These are phyloP conservation scores for Boletus reticuloceps DNA, from an alignment of 768 basidiomycete genomes.

Conservation along the genomic window DNA sequence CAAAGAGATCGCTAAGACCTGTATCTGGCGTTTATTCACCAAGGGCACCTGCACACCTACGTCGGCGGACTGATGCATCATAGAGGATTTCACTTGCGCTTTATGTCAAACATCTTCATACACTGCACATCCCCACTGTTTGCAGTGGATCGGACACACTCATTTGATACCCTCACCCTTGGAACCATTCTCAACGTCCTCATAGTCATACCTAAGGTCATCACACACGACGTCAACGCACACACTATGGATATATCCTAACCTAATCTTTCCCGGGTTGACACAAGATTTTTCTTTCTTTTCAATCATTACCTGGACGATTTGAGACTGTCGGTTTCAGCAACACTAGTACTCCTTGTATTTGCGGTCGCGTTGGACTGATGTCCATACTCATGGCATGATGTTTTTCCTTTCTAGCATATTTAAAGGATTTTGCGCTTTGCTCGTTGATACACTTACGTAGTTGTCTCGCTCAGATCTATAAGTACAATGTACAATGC, in stretches of 20 bases:
- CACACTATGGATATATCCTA: slow-evolving; percentile 23
- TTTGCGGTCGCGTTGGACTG: slow-evolving; percentile 18
- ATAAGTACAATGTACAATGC: slow-evolving; percentile 27
- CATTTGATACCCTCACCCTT: slow-evolving; percentile 28
- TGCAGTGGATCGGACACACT: slow-evolving; percentile 15
- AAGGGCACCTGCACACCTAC: slow-evolving; percentile 8
- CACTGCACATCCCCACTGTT: slow-evolving; percentile 9
- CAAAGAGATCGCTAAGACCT: slow-evolving; percentile 17
- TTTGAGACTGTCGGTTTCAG: slow-evolving; percentile 12
- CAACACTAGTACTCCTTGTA: slow-evolving; percentile 5
- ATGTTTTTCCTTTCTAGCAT: slow-evolving; percentile 13
- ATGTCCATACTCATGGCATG: slow-evolving; percentile 4
- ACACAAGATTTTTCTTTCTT: neutral
- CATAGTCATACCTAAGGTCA: slow-evolving; percentile 16
- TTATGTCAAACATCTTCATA: neutral
- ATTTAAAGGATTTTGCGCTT: slow-evolving; percentile 5
- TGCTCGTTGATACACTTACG: slow-evolving; percentile 11
- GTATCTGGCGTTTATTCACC: slow-evolving; percentile 14
- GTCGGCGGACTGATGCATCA: slow-evolving; percentile 19
- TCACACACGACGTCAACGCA: slow-evolving; percentile 9
- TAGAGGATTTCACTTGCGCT: slow-evolving; percentile 12
- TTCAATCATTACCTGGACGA: slow-evolving; percentile 17
- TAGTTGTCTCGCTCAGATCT: slow-evolving; percentile 15
- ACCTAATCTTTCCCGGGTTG: slow-evolving; percentile 13
- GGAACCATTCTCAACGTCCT: slow-evolving; percentile 14